These are phyloP conservation scores for Geotrichum phurueaensis DNA, from an alignment of 1,139 yeast genomes.

Conservation along the genomic window DNA sequence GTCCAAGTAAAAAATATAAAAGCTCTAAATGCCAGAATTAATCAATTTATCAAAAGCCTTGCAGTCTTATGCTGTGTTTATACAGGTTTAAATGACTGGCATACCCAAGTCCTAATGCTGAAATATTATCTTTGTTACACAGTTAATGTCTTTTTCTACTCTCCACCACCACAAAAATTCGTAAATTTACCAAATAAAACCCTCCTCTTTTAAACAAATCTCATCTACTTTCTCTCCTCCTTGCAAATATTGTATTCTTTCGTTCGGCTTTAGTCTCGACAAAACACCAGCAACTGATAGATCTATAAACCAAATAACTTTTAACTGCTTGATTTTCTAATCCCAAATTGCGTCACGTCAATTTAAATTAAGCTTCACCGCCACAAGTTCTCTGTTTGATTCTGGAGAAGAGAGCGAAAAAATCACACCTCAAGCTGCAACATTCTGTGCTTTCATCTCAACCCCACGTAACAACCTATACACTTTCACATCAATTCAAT, in stretches of 20 bases:
- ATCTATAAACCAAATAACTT: neutral
- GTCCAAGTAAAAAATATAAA: neutral
- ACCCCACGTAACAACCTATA: neutral
- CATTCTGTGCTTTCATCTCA: neutral
- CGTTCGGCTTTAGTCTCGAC: neutral
- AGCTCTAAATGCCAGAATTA: neutral
- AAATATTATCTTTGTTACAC: neutral
- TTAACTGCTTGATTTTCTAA: neutral
- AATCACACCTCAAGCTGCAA: neutral
- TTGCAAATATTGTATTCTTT: neutral
- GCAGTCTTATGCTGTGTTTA: too few relatives aligned
- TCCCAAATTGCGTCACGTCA: neutral
- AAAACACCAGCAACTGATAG: neutral
- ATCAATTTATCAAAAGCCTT: neutral
- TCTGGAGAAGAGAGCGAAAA: neutral
- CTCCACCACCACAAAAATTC: slow-evolving; percentile 3
- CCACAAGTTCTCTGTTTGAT: neutral
- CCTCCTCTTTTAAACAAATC: neutral
- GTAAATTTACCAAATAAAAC: neutral
- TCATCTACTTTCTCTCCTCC: neutral
- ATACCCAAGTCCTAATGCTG: neutral
- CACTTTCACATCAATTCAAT: neutral
- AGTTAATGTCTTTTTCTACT: neutral
- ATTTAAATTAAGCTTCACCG: neutral
- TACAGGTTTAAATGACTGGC: neutral